These are phyloP conservation scores for Mangifera indica DNA, from an alignment of 345 rosid species.

Conservation along the genomic window DNA sequence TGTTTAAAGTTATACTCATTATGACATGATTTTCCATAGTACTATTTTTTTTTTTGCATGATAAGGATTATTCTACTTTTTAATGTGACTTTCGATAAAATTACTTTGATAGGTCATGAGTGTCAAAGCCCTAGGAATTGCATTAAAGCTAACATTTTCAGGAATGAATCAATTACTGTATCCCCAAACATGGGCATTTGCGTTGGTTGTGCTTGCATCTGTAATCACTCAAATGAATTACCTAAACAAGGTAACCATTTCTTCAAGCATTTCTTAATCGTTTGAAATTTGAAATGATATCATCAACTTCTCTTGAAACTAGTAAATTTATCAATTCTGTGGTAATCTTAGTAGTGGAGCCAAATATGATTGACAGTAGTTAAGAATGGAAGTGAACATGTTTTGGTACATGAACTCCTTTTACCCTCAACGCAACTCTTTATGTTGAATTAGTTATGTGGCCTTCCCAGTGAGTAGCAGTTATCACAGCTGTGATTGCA, in stretches of 20 bases:
- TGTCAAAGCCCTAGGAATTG: constrained; percentile 80
- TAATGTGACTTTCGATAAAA: not conserved
- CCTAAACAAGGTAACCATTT: constrained; percentile 58
- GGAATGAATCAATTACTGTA: constrained; percentile 70
- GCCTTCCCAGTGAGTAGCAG: not conserved
- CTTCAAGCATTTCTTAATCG: not conserved
- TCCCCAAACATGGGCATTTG: constrained; percentile 71
- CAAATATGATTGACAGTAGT: not conserved
- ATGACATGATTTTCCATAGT: not conserved
- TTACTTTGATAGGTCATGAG: constrained; percentile 60
- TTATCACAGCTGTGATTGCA: not conserved
- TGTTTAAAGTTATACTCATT: constrained; percentile 17
- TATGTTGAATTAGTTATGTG: not conserved
- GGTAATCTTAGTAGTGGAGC: not conserved
- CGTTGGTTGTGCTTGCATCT: constrained; percentile 56
- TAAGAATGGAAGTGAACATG: not conserved
- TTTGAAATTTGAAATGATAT: constrained; percentile 1
- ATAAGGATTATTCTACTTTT: not conserved
- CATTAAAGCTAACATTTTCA: constrained; percentile 65
- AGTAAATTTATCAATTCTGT: not conserved
- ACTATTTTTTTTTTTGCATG: constrained; percentile 1
- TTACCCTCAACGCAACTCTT: not conserved
- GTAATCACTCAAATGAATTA: constrained; percentile 76
- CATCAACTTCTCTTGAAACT: not conserved
- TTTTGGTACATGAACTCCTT: not conserved